phyloP scores from a whole-genome alignment of 2,329 filamentous ascomycete genomes.

The Hortaea sp. region DNA sequence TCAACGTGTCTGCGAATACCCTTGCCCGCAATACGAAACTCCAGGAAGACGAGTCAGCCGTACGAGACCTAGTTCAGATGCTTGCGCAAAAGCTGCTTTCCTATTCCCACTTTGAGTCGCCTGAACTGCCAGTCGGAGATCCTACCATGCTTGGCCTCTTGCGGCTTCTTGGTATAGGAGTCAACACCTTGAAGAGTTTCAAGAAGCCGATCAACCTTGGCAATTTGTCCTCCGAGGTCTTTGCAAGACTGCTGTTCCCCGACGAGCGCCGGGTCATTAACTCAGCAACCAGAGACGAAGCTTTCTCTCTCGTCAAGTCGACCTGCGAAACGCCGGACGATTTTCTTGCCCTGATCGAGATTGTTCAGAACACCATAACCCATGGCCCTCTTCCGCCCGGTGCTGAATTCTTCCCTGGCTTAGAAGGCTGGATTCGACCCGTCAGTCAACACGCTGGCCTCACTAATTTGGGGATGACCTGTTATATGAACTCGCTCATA shows the following conservation, averaged over 20 bases:
- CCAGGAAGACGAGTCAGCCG: slow-evolving; percentile 9
- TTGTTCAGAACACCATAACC: neutral
- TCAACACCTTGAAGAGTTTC: slow-evolving; percentile 17
- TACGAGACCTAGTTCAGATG: slow-evolving; percentile 11
- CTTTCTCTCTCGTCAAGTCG: slow-evolving; percentile 15
- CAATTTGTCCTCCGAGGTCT: slow-evolving; percentile 14
- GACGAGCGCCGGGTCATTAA: slow-evolving; percentile 10
- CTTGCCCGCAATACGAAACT: slow-evolving; percentile 8
- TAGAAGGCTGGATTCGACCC: slow-evolving; percentile 34
- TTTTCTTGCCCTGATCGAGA: slow-evolving; percentile 1
- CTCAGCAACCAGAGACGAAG: slow-evolving; percentile 9
- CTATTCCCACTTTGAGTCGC: slow-evolving; percentile 16
- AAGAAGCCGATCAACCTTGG: slow-evolving; percentile 20
- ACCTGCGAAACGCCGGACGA: slow-evolving; percentile 11
- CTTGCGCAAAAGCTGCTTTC: slow-evolving; percentile 10
- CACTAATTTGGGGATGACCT: slow-evolving; percentile 89
- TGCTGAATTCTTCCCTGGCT: slow-evolving; percentile 11
- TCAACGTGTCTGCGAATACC: slow-evolving; percentile 10
- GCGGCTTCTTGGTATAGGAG: slow-evolving; percentile 28
- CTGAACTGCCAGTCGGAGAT: slow-evolving; percentile 14
- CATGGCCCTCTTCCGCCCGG: neutral
- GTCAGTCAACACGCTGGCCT: slow-evolving; percentile 44
- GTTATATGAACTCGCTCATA: slow-evolving; percentile 90
- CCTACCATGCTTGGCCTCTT: slow-evolving; percentile 23
- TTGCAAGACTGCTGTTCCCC: slow-evolving; percentile 19